A percentile compares a stretch with the other conserved stretches of the same genome.
Conservation (phyloP, 352 stramenopile genomes). For the Pythium pyrilobum region DNA sequence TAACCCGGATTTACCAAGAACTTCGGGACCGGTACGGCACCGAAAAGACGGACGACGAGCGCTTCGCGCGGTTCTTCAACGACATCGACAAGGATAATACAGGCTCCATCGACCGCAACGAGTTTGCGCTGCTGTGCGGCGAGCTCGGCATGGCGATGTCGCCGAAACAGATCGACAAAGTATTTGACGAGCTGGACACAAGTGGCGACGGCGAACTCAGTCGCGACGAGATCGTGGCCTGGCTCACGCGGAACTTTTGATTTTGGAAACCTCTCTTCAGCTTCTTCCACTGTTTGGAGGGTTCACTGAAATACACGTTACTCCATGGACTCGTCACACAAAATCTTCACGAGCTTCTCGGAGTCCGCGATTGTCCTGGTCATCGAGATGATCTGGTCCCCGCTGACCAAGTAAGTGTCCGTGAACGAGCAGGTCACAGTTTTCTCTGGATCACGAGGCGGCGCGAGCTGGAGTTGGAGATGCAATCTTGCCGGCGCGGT, state of each 20-base stretch:
- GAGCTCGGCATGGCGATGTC: slow-evolving; percentile 67
- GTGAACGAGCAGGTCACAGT: slow-evolving; percentile 64
- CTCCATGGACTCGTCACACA: slow-evolving; percentile 39
- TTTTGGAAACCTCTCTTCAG: slow-evolving; percentile 4
- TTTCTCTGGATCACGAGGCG: slow-evolving; percentile 4
- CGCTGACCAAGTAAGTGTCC: slow-evolving; percentile 71
- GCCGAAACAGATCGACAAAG: slow-evolving; percentile 41
- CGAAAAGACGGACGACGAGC: slow-evolving; percentile 47
- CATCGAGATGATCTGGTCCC: slow-evolving; percentile 66
- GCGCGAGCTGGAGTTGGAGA: slow-evolving; percentile 20
- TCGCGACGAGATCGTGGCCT: slow-evolving; percentile 51
- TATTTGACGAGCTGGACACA: slow-evolving; percentile 57
- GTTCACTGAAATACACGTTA: slow-evolving; percentile 8
- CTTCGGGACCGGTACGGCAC: slow-evolving; percentile 40
- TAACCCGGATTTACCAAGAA: slow-evolving; percentile 51
- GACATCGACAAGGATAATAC: slow-evolving; percentile 59
- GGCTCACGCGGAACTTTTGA: slow-evolving; percentile 40
- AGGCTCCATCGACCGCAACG: slow-evolving; percentile 52
- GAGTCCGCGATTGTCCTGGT: slow-evolving; percentile 78
- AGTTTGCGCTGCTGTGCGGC: slow-evolving; percentile 58
- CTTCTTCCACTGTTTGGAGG: too few relatives aligned
- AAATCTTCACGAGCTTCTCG: slow-evolving; percentile 68
- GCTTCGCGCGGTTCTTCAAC: slow-evolving; percentile 60
- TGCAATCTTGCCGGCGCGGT: slow-evolving; percentile 5
- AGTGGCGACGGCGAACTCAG: slow-evolving; percentile 56